phyloP scores from a whole-genome alignment of 305 asterid species.

The Withania somnifera region DNA sequence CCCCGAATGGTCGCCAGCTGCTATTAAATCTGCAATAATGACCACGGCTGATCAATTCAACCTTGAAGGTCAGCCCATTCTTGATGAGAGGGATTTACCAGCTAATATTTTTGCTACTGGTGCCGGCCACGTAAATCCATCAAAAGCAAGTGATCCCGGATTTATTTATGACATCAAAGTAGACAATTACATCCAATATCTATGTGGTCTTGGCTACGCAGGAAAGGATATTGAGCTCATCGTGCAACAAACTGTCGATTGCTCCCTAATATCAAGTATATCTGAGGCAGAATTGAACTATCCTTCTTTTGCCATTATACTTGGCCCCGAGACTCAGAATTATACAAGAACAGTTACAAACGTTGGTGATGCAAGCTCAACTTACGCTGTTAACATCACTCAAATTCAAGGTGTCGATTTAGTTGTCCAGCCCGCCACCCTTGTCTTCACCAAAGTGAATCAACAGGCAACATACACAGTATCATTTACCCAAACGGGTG shows the following conservation, averaged over 20 bases:
- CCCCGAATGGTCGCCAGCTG: slow-evolving; percentile 51
- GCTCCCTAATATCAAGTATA: slow-evolving; percentile 18
- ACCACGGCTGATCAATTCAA: slow-evolving; percentile 25
- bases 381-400: slow-evolving; percentile 10
- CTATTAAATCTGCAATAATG: slow-evolving; percentile 53
- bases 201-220: slow-evolving; percentile 37
- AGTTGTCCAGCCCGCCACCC: slow-evolving; percentile 17
- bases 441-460: slow-evolving; percentile 27
- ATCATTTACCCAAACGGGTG: slow-evolving; percentile 13
- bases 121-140: slow-evolving; percentile 45
- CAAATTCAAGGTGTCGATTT: slow-evolving; percentile 10
- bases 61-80: slow-evolving; percentile 3
- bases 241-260: slow-evolving; percentile 16
- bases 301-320: slow-evolving; percentile 33
- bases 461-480: slow-evolving; percentile 24
- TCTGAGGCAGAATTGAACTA: slow-evolving; percentile 39
- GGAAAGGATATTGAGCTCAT: slow-evolving; percentile 17
- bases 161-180: slow-evolving; percentile 36
- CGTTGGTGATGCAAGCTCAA: slow-evolving; percentile 36
- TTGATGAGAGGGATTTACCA: slow-evolving; percentile 18
- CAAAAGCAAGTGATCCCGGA: slow-evolving; percentile 35
- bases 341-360: slow-evolving; percentile 45
- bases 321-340: slow-evolving; percentile 5
- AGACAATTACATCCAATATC: slow-evolving; percentile 32
- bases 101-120: slow-evolving; percentile 37